These are phyloP conservation scores for Ploettnerulaceae sp. DNA, from an alignment of 2,329 filamentous ascomycete genomes.

Conservation along the genomic window DNA sequence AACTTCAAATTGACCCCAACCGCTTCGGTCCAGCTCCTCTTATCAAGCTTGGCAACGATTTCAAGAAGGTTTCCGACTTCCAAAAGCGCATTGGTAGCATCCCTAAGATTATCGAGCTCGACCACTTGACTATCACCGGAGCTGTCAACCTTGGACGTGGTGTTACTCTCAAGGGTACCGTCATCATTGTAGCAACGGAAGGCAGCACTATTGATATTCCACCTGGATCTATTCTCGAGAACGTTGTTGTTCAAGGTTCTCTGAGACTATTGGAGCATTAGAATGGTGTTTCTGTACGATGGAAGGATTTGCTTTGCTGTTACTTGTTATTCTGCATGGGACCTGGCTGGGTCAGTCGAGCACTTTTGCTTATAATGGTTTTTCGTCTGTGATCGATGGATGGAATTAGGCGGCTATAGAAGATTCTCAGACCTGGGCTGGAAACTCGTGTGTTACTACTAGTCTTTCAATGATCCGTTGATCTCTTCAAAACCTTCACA, in stretches of 20 bases:
- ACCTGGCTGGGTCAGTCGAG: conserved; percentile 10
- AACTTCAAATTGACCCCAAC: conserved; percentile 93
- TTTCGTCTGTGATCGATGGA: neutral
- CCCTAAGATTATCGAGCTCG: conserved; percentile 84
- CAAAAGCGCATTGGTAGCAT: conserved; percentile 82
- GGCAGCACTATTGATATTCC: conserved; percentile 97
- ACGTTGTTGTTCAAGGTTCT: conserved; percentile 97
- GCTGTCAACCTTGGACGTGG: conserved; percentile 94
- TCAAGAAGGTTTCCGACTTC: conserved; percentile 99
- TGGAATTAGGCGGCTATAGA: conserved; percentile 2
- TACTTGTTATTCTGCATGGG: conserved; percentile 8
- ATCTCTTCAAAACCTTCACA: neutral
- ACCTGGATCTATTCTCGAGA: conserved; percentile 94
- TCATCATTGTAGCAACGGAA: conserved; percentile 98
- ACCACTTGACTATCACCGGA: conserved; percentile 95
- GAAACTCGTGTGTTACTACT: conserved; percentile 13
- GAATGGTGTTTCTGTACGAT: conserved; percentile 14
- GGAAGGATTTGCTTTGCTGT: conserved; percentile 11
- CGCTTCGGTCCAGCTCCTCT: conserved; percentile 94
- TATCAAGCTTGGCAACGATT: conserved; percentile 98
- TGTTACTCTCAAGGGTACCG: conserved; percentile 94
- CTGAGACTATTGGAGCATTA: conserved; percentile 69
- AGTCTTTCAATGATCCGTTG: conserved; percentile 12
- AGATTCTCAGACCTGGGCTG: conserved; percentile 10
- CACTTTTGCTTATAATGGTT: conserved; percentile 5